Evolutionary conservation across 116 monocot species (phyloP).

Genomic region (Trichopus zeylanicus): DNA sequence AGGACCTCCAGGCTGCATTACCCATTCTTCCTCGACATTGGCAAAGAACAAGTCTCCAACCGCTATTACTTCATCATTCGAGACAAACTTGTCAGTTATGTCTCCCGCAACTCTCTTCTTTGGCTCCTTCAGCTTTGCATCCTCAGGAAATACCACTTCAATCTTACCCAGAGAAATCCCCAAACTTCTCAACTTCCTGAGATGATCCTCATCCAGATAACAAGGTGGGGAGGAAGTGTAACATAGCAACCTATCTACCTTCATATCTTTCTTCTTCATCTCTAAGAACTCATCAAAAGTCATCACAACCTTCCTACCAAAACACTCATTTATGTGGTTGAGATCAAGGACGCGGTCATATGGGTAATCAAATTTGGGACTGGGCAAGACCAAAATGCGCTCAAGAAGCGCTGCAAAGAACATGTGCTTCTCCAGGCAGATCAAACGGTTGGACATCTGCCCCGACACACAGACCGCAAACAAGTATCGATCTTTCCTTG

Average conservation of each 20-base stretch:
- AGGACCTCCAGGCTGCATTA: constrained; percentile 89
- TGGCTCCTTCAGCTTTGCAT: constrained; percentile 47
- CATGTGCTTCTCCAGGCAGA: constrained; percentile 98
- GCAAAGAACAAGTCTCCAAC: constrained; percentile 95
- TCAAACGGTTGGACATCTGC: constrained; percentile 93
- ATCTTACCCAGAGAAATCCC: constrained; percentile 66
- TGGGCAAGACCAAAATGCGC: constrained; percentile 67
- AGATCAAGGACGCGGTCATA: constrained; percentile 73
- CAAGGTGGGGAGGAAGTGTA: constrained; percentile 78
- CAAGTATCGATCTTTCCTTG: constrained; percentile 63
- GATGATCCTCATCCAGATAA: constrained; percentile 77
- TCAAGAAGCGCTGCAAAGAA: constrained; percentile 82
- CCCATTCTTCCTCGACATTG: constrained; percentile 84
- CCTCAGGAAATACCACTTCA: constrained; percentile 80
- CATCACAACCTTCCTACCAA: constrained; percentile 81
- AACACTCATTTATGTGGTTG: constrained; percentile 74
- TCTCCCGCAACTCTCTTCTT: constrained; percentile 73
- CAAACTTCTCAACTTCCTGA: constrained; percentile 60
- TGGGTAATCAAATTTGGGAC: constrained; percentile 72
- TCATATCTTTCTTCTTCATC: constrained; percentile 56
- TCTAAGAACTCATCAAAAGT: constrained; percentile 63
- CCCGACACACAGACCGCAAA: constrained; percentile 82
- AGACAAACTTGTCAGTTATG: constrained; percentile 51
- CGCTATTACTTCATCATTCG: constrained; percentile 77
- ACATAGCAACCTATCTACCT: constrained; percentile 76